Percentiles rank a stretch among this genome's conserved stretches.
These are phyloP conservation scores for Heterobasidion parviporum DNA, from an alignment of 1,284 basidiomycete genomes.

Conservation along the genomic window DNA sequence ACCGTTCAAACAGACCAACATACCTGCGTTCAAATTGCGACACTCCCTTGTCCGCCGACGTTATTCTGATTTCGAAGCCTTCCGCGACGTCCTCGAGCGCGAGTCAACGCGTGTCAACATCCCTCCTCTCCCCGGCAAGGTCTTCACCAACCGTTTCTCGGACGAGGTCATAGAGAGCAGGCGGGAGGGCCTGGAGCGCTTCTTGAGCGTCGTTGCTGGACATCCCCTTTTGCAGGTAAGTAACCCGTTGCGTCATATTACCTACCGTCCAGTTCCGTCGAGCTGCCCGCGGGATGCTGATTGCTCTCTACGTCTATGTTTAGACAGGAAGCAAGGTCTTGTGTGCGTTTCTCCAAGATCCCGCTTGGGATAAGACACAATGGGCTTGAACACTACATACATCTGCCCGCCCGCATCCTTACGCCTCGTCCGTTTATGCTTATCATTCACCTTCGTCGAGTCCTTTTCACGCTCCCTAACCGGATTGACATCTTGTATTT, in stretches of 20 bases:
- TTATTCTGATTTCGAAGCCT: slow-evolving; percentile 99
- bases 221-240: slow-evolving; percentile 91
- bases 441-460: too few relatives aligned
- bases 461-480: too few relatives aligned
- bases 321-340: slow-evolving; percentile 97
- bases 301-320: neutral
- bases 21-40: slow-evolving; percentile 95
- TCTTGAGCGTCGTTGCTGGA: slow-evolving; percentile 93
- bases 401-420: too few relatives aligned
- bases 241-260: slow-evolving; percentile 3
- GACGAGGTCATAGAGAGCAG: slow-evolving; percentile 95
- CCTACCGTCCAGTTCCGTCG: neutral
- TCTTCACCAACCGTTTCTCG: slow-evolving; percentile 94
- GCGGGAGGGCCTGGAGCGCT: slow-evolving; percentile 90
- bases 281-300: neutral
- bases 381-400: slow-evolving; percentile 29
- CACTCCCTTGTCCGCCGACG: slow-evolving; percentile 92
- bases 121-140: slow-evolving; percentile 92
- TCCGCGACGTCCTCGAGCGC: slow-evolving; percentile 95
- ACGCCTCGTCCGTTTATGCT: too few relatives aligned
- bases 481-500: too few relatives aligned
- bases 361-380: slow-evolving; percentile 73
- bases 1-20: slow-evolving; percentile 74
- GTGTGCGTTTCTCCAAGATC: slow-evolving; percentile 93
- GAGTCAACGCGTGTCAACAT: slow-evolving; percentile 97